Base-by-base conservation (phyloP, 2,329 filamentous ascomycete species). In the Ambrosiella cleistominuta region DNA sequence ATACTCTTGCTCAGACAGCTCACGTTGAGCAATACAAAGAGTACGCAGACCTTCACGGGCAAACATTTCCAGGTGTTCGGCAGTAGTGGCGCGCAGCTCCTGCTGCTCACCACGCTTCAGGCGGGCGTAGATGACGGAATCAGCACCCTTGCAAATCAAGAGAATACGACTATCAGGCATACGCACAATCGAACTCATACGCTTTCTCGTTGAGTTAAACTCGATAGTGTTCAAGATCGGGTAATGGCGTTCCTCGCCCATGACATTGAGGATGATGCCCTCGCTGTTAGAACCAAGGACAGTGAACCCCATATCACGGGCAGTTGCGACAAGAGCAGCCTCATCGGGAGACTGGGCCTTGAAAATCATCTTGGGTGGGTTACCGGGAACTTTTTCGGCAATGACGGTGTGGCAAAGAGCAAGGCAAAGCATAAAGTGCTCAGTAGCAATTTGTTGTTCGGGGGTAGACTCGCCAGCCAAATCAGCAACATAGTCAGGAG, bases 271-370 rank as follows among this genome's bases (percentile, higher is more conserved):
- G 56, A 87, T 81, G 62, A 98, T 85, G 56, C 88, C 87, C 62
- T 95, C 86, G 42, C 81, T 78, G 1, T 85, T 81, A 61, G 83
- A 80, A 27, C 89, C 88, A 11, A 97, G 77, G 5, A 97, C 88
- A 1, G 89, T 95, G 66, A 95, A 97, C 3, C 93, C 93, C 72
- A 91, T 88, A 65, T 98, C 94, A 60, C 90, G 85, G 61, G 94
- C 93, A 35, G 94, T 97, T 15, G 90, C 82, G 7, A 98, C 93
- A 12, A 98, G 75, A 11, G 93, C 93, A 57, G 93, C 89, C 70
- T 98, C 93, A 66, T 98, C 93, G 0, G 93, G 93, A 45, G 90
- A 97, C 67, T 98, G 93, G 0, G 93, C 93, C 72, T 94, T 97
- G 77, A 96, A 98, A 36, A 90, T 79, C 65, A 98, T 93, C 69